Conservation (phyloP, 257 asterid genomes). For the Rehmannia glutinosa region DNA sequence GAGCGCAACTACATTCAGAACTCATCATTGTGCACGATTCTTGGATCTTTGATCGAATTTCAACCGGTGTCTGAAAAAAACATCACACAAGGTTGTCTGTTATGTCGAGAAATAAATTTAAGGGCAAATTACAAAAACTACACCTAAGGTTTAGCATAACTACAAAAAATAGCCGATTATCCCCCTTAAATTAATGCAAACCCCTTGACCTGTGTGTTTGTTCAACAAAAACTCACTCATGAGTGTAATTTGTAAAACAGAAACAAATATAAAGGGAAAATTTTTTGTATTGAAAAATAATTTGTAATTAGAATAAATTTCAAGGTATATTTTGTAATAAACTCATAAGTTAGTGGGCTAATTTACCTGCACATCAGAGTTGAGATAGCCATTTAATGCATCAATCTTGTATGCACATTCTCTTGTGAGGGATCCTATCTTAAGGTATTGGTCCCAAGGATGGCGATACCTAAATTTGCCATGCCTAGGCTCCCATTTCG, state of each 20-base stretch:
- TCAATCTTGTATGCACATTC: slow-evolving; percentile 58
- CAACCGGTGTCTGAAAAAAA: slow-evolving; percentile 31
- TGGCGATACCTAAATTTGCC: slow-evolving; percentile 55
- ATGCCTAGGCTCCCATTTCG: slow-evolving; percentile 78
- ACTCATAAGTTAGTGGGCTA: not conserved
- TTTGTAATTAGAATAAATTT: not conserved
- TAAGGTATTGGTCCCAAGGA: slow-evolving; percentile 65
- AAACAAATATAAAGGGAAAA: too few species aligned
- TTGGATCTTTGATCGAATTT: slow-evolving; percentile 29
- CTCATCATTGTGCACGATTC: slow-evolving; percentile 42
- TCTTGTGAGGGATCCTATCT: slow-evolving; percentile 43
- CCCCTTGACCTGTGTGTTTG: too few species aligned
- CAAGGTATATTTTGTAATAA: too few species aligned
- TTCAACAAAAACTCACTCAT: too few species aligned
- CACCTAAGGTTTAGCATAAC: too few species aligned
- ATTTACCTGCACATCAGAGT: slow-evolving; percentile 44
- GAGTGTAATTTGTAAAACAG: too few species aligned
- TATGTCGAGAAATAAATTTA: not conserved
- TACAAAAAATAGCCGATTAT: not conserved
- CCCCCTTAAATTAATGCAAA: not conserved
- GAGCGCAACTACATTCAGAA: slow-evolving; percentile 37
- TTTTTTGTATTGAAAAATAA: too few species aligned
- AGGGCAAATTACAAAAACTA: too few species aligned
- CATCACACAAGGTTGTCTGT: not conserved
- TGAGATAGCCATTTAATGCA: slow-evolving; percentile 41